These are phyloP conservation scores for Cadophora malorum DNA, from an alignment of 2,329 filamentous ascomycete genomes.

Conservation along the genomic window DNA sequence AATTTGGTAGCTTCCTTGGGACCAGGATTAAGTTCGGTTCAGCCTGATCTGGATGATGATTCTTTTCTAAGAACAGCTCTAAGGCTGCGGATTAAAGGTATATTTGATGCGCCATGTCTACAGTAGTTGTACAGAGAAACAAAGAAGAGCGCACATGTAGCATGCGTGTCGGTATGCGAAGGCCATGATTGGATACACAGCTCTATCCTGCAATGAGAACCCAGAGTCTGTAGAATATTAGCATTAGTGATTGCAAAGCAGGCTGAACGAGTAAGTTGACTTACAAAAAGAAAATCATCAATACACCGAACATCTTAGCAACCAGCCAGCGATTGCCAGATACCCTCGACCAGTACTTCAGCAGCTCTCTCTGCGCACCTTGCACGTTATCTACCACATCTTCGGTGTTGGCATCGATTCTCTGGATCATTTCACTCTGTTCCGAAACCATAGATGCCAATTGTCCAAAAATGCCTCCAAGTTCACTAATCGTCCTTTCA, in stretches of 20 bases:
- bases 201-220: conserved; percentile 41
- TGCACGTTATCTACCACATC: conserved; percentile 99
- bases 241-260: background rate
- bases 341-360: conserved; percentile 96
- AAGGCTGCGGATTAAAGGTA: conserved; percentile 27
- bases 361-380: conserved; percentile 89
- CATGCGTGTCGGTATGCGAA: conserved; percentile 11
- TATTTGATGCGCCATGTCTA: conserved; percentile 31
- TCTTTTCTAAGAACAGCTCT: background rate
- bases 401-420: conserved; percentile 96
- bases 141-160: conserved; percentile 23
- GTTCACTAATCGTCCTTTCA: conserved; percentile 90
- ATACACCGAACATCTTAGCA: conserved; percentile 84
- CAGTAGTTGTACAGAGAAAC: conserved; percentile 33
- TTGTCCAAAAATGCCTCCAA: conserved; percentile 93
- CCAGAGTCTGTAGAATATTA: conserved; percentile 38
- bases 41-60: too few relatives aligned
- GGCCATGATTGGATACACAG: conserved; percentile 4
- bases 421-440: conserved; percentile 96
- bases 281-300: conserved; percentile 91
- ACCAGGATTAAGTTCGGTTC: too few relatives aligned
- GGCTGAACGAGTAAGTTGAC: conserved; percentile 37
- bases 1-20: background rate
- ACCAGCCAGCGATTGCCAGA: conserved; percentile 96
- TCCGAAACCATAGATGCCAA: conserved; percentile 96